Percentiles rank a stretch among this genome's conserved stretches.
These are phyloP conservation scores for Euphorbia lathyris DNA, from an alignment of 345 rosid species.

Conservation along the genomic window DNA sequence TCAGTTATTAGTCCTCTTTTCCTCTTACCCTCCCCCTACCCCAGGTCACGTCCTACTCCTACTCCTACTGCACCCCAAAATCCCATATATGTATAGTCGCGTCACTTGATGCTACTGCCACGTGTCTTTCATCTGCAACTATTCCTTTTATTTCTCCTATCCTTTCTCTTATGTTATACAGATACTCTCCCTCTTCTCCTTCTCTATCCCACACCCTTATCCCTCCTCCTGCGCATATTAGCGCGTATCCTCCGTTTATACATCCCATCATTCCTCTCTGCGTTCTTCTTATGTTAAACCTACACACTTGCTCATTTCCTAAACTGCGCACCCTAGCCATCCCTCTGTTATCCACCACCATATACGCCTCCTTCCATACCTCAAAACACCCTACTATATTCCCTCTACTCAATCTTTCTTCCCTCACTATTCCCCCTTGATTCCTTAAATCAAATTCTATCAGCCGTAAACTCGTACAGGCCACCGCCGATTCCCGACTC, in stretches of 20 bases:
- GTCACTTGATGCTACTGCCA: constrained; percentile 62
- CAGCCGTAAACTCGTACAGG: constrained; percentile 53
- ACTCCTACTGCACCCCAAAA: constrained; percentile 57
- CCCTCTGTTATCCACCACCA: constrained; percentile 53
- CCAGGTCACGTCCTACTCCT: neutral
- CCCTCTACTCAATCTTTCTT: constrained; percentile 39
- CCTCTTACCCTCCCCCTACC: neutral
- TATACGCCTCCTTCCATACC: constrained; percentile 41
- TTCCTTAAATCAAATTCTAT: constrained; percentile 55
- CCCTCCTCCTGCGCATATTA: constrained; percentile 66
- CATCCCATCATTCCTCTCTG: constrained; percentile 52
- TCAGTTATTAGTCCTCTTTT: neutral
- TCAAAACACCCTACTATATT: constrained; percentile 50
- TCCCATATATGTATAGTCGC: constrained; percentile 74
- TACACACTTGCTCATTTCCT: constrained; percentile 37
- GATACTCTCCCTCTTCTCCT: constrained; percentile 13
- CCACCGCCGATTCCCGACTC: constrained; percentile 54
- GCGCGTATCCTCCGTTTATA: constrained; percentile 58
- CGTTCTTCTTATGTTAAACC: constrained; percentile 36
- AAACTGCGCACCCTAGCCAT: constrained; percentile 50
- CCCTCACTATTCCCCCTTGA: constrained; percentile 40
- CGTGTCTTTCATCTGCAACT: constrained; percentile 65
- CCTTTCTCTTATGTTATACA: constrained; percentile 52
- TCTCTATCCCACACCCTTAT: constrained; percentile 63
- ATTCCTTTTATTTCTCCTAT: constrained; percentile 54